Evolutionary conservation across 139 green algal species (phyloP), one percentile per base, ranked within the genome.

Genomic region (Chlamydomonas sp.): DNA sequence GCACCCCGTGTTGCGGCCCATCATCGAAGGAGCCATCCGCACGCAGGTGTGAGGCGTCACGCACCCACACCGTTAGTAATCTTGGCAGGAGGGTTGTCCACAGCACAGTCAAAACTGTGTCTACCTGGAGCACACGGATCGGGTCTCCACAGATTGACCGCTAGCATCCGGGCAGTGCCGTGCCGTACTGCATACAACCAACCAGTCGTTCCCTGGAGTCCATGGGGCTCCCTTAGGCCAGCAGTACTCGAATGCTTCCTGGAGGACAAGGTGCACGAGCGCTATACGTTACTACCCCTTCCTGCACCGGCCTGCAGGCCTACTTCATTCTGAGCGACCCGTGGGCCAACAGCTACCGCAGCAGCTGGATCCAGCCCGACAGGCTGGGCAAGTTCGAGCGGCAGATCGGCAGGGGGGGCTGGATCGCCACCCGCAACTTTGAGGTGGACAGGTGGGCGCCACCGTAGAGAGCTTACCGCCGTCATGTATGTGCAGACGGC

Each of bases 321-420:
- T 94, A 90, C 85, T 95, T 92, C 79, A 95, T 96, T 72, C n/a
- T 95, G 16, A 90, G 94, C 67, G 93, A 96, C 72, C 91, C 93
- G 0, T 96, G 91, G 78, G 93, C 93, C n/a, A 96, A 96, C 67
- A 79, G 90, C 0, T 96, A 93, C 77, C 91, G 91, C 61, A 85
- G 80, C 0, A 20, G 86, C 5, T 96, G 93, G 89, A 80, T 85
- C 9, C 61, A 12, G 0, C 61, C 84, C 0, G 59, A 64, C 1
- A 80, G 15, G 12, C 57, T 92, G 14, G 31, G 15, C 10, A 93
- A 94, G 76, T 61, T 83, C 6, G 93, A 95, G 17, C 74, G 90
- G 18, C 85, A 87, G 74, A 77, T 90, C 20, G 90, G 92, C 1
- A 78, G 94, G 14, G 92, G 91, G 59, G 93, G 94, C 12, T 96